Evolutionary conservation across 1,284 basidiomycete species (phyloP).

Genomic region (Trametes versicolor): DNA sequence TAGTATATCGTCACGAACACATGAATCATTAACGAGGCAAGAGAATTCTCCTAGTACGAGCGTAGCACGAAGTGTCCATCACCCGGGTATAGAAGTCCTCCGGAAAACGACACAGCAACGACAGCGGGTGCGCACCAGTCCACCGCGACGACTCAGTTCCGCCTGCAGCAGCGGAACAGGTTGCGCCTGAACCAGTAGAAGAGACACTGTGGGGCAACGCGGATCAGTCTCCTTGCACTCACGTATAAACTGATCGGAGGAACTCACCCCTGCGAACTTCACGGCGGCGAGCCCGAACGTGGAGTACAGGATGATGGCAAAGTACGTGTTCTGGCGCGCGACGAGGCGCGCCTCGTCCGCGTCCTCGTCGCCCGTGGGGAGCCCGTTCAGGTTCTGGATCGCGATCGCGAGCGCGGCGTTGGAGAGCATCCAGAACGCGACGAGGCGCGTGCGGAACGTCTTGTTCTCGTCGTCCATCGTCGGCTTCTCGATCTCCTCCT

Average conservation of each 20-base stretch:
- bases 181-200: conserved; percentile 87
- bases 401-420: conserved; percentile 86
- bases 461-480: conserved; percentile 93
- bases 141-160: conserved; percentile 56
- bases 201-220: conserved; percentile 63
- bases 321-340: conserved; percentile 81
- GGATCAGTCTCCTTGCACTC: conserved; percentile 27
- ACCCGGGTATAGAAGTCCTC: conserved; percentile 22
- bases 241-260: not conserved
- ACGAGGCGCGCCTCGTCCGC: conserved; percentile 58
- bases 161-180: conserved; percentile 83
- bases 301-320: conserved; percentile 87
- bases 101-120: conserved; percentile 13
- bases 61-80: conserved; percentile 37
- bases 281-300: conserved; percentile 87
- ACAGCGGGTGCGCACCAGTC: not conserved
- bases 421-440: conserved; percentile 86
- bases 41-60: conserved; percentile 4
- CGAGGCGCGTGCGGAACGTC: conserved; percentile 92
- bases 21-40: conserved; percentile 18
- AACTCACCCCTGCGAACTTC: conserved; percentile 84
- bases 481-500: conserved; percentile 81
- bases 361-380: conserved; percentile 56
- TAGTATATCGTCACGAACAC: conserved; percentile 23
- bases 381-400: conserved; percentile 87